Percentiles rank a stretch among this genome's conserved stretches.
Conservation (phyloP, 1,284 basidiomycete genomes). For the Schizophyllum commune region DNA sequence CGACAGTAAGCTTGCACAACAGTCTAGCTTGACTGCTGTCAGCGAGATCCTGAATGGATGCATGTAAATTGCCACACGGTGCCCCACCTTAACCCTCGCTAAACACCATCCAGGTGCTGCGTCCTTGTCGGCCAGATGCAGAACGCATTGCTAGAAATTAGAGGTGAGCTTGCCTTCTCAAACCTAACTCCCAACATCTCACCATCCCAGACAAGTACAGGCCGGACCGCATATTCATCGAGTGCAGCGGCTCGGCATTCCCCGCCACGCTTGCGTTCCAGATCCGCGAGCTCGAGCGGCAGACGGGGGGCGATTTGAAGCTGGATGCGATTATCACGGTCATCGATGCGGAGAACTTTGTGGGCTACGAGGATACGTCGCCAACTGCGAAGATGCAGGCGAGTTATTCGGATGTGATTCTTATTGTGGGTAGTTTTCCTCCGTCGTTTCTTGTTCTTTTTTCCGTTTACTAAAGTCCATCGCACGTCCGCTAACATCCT, state of each 20-base stretch:
- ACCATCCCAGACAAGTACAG: conserved; percentile 56
- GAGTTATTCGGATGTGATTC: conserved; percentile 84
- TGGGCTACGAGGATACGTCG: conserved; percentile 82
- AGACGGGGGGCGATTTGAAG: conserved; percentile 68
- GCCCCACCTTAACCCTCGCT: not conserved
- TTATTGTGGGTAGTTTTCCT: conserved; percentile 52
- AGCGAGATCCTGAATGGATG: conserved; percentile 91
- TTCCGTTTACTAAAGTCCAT: no score
- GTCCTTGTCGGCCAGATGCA: conserved; percentile 90
- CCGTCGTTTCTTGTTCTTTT: not conserved
- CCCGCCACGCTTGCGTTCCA: conserved; percentile 89
- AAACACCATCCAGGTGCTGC: conserved; percentile 57
- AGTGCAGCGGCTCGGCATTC: conserved; percentile 85
- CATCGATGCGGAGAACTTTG: conserved; percentile 84
- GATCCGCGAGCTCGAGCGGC: conserved; percentile 78
- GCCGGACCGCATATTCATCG: conserved; percentile 87
- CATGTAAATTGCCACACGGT: conserved; percentile 43
- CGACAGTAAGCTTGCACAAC: conserved; percentile 79
- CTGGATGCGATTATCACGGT: conserved; percentile 88
- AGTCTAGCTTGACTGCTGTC: conserved; percentile 77
- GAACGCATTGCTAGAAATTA: conserved; percentile 78
- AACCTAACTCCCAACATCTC: not conserved
- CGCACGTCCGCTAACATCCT: not conserved
- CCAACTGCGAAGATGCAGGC: conserved; percentile 89
- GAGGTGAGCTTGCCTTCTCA: conserved; percentile 38